These are phyloP conservation scores for Fomitopsis palustris DNA, from an alignment of 1,284 basidiomycete genomes.

Conservation along the genomic window DNA sequence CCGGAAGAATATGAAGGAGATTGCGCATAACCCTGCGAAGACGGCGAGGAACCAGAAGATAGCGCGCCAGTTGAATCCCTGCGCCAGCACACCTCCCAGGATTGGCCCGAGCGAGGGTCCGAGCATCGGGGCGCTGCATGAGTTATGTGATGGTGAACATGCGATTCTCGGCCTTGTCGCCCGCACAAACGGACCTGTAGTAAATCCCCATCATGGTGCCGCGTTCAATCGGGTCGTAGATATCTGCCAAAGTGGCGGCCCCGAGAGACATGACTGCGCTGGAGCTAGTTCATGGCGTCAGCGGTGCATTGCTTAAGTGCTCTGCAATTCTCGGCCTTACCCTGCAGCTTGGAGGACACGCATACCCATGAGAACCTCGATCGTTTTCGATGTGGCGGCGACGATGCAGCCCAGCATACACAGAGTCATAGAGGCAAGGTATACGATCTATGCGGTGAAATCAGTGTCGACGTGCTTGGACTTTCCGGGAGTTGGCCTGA, in stretches of 20 bases:
- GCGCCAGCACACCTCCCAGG: slow-evolving; percentile 65
- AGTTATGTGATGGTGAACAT: neutral
- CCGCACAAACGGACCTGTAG: slow-evolving; percentile 37
- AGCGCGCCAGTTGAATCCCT: slow-evolving; percentile 71
- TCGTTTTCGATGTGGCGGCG: slow-evolving; percentile 63
- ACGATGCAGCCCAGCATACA: slow-evolving; percentile 65
- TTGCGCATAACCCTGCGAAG: slow-evolving; percentile 50
- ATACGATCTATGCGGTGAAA: slow-evolving; percentile 48
- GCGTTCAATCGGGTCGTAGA: slow-evolving; percentile 76
- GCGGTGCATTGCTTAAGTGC: no score
- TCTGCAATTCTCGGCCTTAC: slow-evolving; percentile 27
- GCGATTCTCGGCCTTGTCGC: neutral
- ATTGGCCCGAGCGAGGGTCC: slow-evolving; percentile 72
- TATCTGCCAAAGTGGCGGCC: slow-evolving; percentile 79
- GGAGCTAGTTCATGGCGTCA: slow-evolving; percentile 40
- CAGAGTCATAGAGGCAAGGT: slow-evolving; percentile 57
- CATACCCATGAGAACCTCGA: slow-evolving; percentile 70
- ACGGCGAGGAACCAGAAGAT: slow-evolving; percentile 80
- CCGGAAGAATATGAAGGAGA: slow-evolving; percentile 68
- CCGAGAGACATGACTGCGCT: slow-evolving; percentile 77
- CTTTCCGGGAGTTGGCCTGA: no score
- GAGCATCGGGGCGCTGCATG: slow-evolving; percentile 27
- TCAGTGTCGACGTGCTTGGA: neutral
- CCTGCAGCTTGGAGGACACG: slow-evolving; percentile 66
- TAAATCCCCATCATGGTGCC: slow-evolving; percentile 80